Base-by-base conservation (phyloP, 306 rosid species). In the Gastrolobium villosum region DNA sequence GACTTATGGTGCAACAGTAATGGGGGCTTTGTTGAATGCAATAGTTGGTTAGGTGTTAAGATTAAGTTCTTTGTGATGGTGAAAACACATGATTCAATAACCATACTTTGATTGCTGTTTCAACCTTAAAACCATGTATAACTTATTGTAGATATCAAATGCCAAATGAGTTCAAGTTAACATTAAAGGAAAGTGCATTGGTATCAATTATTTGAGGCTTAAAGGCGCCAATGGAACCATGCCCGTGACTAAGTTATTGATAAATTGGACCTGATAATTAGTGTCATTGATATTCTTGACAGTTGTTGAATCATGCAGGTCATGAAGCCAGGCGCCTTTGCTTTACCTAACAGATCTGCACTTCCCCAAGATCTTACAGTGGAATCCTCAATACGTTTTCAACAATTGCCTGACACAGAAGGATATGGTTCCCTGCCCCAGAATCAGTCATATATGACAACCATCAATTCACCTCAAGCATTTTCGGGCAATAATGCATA, bases 251-350 rank as follows among this genome's bases (percentile, higher is more conserved):
- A 57, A 37, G 65, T 56, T 48, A 11, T 49, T 55, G 53, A 48
- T 73, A 53, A 76, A 40, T 55, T 62, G 67, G 28, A 74, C 78
- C 67, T 66, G 26, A 31, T 50, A 77, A 10, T 68, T 73, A 66
- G 10, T 41, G 45, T 40, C 62, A 36, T 43, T 64, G 54, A 63
- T 77, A 54, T 70, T 74, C 36, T 68, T 83, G 59, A 74, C 55
- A 10, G 78, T 55, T 70, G 44, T 70, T 76, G 75, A 65, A 86
- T 63, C 15, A 31, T 79, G 75, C 87, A 91, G 92, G 87, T 63
- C 50, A 63, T 46, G 81, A 80, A 72, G 60, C 80, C 90, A 13
- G 78, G 79, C 34, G 6, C 77, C 72, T 60, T 79, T 73, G 72
- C 89, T 7, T 43, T 71, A 31, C 81, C 82, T 60, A 84, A 71